A percentile compares a stretch with the other conserved stretches of the same genome.
These are phyloP conservation scores for Alternaria sp. DNA, from an alignment of 2,329 filamentous ascomycete genomes.

Conservation along the genomic window DNA sequence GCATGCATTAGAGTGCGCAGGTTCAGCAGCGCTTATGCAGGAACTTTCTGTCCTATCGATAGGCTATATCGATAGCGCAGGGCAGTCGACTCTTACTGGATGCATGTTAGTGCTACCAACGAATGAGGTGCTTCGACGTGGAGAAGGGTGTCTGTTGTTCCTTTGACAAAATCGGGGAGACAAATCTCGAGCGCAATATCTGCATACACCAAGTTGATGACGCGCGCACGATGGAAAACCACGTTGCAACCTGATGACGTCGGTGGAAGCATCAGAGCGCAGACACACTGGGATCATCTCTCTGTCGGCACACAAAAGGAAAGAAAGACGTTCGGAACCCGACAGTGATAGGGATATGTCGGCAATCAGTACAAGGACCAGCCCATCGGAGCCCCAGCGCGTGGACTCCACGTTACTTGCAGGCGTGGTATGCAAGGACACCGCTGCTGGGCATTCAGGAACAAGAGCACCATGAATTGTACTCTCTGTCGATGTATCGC, in stretches of 20 bases:
- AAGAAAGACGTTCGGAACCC: conserved; percentile 5
- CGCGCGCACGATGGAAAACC: background rate
- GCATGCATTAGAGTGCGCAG: conserved; percentile 7
- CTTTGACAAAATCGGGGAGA: conserved; percentile 5
- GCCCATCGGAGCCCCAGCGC: background rate
- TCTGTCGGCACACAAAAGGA: background rate
- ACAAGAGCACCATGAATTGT: background rate
- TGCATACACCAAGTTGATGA: background rate
- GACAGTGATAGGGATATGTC: background rate
- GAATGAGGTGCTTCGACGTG: background rate
- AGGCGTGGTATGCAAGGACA: conserved; percentile 2
- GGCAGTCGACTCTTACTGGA: conserved; percentile 3
- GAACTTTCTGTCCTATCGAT: conserved; percentile 24
- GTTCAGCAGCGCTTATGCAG: conserved; percentile 29
- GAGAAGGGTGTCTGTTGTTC: background rate
- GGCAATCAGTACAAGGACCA: conserved; percentile 1
- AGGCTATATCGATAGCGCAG: conserved; percentile 18
- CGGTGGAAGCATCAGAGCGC: background rate
- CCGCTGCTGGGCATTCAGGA: background rate
- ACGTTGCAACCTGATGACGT: conserved; percentile 7
- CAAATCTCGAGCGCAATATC: conserved; percentile 8
- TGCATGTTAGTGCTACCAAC: background rate
- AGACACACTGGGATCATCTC: background rate
- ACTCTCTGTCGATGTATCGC: background rate
- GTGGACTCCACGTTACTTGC: conserved; percentile 1